Percentiles rank a stretch among this genome's conserved stretches.
Conservation (phyloP, 345 rosid genomes). For the Raphanus raphanistrum region DNA sequence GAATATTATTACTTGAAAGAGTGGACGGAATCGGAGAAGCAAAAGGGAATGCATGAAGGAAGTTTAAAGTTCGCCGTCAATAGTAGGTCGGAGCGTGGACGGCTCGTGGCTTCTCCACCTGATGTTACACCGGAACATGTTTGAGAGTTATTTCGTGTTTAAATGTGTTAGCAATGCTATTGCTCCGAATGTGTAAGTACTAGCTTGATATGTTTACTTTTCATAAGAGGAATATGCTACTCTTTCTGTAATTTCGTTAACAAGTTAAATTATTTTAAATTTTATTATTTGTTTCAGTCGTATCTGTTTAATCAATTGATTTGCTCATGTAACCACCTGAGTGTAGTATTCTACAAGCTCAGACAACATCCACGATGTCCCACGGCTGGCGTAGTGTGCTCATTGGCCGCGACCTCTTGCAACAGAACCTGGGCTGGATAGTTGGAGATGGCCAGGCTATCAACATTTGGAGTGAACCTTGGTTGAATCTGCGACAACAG, state of each 20-base stretch:
- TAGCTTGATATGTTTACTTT: neutral
- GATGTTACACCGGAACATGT: slow-evolving; percentile 49
- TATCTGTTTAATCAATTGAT: neutral
- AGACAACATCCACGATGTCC: too few relatives aligned
- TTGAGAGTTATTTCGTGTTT: slow-evolving; percentile 25
- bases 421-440: too few relatives aligned
- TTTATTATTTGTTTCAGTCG: neutral
- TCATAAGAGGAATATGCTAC: neutral
- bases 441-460: too few relatives aligned
- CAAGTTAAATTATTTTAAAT: neutral
- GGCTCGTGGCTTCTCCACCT: slow-evolving; percentile 43
- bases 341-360: too few relatives aligned
- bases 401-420: too few relatives aligned
- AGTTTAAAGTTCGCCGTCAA: slow-evolving; percentile 76
- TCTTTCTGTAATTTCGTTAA: slow-evolving; percentile 15
- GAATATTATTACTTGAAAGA: slow-evolving; percentile 64
- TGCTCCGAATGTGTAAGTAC: slow-evolving; percentile 10
- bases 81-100: slow-evolving; percentile 76
- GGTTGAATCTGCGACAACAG: too few relatives aligned
- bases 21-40: slow-evolving; percentile 69
- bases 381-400: too few relatives aligned
- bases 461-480: too few relatives aligned
- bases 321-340: neutral
- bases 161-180: slow-evolving; percentile 18
- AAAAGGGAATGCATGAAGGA: slow-evolving; percentile 58